Evolutionary conservation across 2,329 filamentous ascomycete genomes (phyloP).

Genomic region (Metarhizium album): DNA sequence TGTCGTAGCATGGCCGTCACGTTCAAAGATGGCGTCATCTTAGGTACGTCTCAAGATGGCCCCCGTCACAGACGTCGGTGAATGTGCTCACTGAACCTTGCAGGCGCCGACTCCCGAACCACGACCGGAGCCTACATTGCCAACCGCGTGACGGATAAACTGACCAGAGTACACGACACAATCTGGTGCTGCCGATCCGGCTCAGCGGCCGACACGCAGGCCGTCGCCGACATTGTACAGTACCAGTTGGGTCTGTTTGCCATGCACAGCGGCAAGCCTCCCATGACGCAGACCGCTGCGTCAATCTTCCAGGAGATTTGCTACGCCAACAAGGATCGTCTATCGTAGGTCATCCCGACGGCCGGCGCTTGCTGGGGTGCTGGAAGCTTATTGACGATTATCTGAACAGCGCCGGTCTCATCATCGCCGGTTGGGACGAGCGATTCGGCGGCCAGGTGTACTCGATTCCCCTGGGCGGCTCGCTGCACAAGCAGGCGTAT

Average conservation of each 20-base stretch:
- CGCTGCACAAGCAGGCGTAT: conserved; percentile 93
- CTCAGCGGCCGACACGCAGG: conserved; percentile 94
- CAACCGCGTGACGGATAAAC: conserved; percentile 98
- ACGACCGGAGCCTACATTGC: conserved; percentile 98
- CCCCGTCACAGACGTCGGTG: too few relatives aligned
- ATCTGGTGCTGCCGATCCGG: conserved; percentile 99
- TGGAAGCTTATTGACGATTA: conserved; percentile 8
- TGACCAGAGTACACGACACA: conserved; percentile 95
- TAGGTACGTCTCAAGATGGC: conserved; percentile 41
- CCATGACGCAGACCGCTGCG: conserved; percentile 89
- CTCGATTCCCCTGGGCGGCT: conserved; percentile 91
- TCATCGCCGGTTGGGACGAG: conserved; percentile 96
- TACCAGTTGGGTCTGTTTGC: conserved; percentile 92
- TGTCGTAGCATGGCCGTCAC: conserved; percentile 84
- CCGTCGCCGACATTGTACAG: conserved; percentile 94
- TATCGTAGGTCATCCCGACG: conserved; percentile 52
- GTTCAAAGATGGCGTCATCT: conserved; percentile 95
- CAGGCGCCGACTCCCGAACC: conserved; percentile 89
- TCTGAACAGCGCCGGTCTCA: conserved; percentile 69
- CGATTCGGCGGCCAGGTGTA: conserved; percentile 95
- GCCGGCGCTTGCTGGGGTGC: not conserved
- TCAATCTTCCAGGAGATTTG: conserved; percentile 97
- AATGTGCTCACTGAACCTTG: conserved; percentile 8
- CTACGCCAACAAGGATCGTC: conserved; percentile 90
- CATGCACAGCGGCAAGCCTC: conserved; percentile 77